A percentile compares a stretch with the other conserved stretches of the same genome.
Evolutionary conservation across 495 filamentous ascomycete species (phyloP).

Genomic region (Evansstolkia leycettana): DNA sequence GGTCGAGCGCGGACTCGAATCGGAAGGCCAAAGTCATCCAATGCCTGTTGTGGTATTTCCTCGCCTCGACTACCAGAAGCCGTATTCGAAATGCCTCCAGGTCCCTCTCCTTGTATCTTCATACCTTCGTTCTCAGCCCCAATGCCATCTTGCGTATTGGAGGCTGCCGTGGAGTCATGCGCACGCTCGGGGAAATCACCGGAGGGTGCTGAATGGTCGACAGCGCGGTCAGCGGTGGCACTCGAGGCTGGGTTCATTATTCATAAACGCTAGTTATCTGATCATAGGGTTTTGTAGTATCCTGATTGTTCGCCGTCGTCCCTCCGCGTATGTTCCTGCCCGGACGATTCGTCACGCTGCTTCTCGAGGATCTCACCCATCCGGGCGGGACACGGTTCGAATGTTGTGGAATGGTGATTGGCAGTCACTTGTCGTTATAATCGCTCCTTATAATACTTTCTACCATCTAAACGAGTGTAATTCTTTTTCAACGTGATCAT

Average conservation of each 20-base stretch:
- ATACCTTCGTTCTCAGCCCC: conserved; percentile 11
- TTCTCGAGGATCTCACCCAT: neutral
- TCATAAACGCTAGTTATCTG: neutral
- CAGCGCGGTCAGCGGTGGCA: conserved; percentile 11
- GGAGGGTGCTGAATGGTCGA: conserved; percentile 4
- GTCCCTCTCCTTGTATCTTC: conserved; percentile 1
- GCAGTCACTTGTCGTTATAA: neutral
- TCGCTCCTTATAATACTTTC: too few relatives aligned
- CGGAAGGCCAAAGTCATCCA: conserved; percentile 37
- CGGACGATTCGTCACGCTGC: neutral
- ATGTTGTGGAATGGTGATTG: neutral
- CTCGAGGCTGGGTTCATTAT: conserved; percentile 16
- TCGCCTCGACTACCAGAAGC: neutral
- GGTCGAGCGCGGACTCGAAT: conserved; percentile 20
- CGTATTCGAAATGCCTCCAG: conserved; percentile 3
- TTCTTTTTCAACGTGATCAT: too few relatives aligned
- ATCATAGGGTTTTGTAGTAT: neutral
- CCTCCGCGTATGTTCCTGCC: neutral
- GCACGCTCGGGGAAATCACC: conserved; percentile 3
- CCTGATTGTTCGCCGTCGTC: neutral
- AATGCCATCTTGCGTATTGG: conserved; percentile 4
- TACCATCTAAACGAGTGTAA: too few relatives aligned
- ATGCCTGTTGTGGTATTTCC: conserved; percentile 4
- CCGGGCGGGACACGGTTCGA: neutral
- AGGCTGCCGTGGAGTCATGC: conserved; percentile 1